A percentile compares a stretch with the other conserved stretches of the same genome.
These are phyloP conservation scores for Salix suchowensis DNA, from an alignment of 345 rosid genomes.

Conservation along the genomic window DNA sequence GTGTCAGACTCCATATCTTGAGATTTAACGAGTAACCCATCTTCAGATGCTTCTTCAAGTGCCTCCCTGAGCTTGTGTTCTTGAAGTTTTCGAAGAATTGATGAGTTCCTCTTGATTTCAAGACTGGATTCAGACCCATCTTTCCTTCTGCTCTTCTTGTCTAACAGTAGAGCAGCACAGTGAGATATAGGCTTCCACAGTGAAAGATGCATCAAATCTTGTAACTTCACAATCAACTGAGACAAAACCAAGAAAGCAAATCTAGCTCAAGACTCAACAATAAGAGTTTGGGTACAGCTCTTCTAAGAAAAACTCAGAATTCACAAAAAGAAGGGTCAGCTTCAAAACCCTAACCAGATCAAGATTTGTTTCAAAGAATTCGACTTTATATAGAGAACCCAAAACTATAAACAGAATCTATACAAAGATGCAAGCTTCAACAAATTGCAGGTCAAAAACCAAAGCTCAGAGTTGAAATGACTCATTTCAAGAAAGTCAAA, in stretches of 20 bases:
- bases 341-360: slow-evolving; percentile 32
- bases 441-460: slow-evolving; percentile 22
- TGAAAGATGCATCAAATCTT: slow-evolving; percentile 81
- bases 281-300: slow-evolving; percentile 18
- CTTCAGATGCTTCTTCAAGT: slow-evolving; percentile 91
- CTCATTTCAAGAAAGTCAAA: slow-evolving; percentile 38
- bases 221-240: slow-evolving; percentile 14
- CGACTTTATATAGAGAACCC: slow-evolving; percentile 7
- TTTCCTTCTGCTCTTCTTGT: slow-evolving; percentile 75
- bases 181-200: slow-evolving; percentile 97
- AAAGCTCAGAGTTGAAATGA: slow-evolving; percentile 20
- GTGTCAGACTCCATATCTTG: slow-evolving; percentile 66
- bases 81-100: slow-evolving; percentile 63
- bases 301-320: slow-evolving; percentile 12
- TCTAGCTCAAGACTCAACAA: slow-evolving; percentile 17
- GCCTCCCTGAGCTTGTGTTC: slow-evolving; percentile 91
- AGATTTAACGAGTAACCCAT: slow-evolving; percentile 81
- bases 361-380: slow-evolving; percentile 19
- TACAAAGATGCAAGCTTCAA: slow-evolving; percentile 16
- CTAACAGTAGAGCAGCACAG: slow-evolving; percentile 87
- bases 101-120: slow-evolving; percentile 43
- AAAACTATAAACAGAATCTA: background rate
- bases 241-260: slow-evolving; percentile 22
- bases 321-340: slow-evolving; percentile 14
- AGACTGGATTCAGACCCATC: slow-evolving; percentile 60